phyloP scores from a whole-genome alignment of 148 eudicot genomes.

The Pouteria glomerata region DNA sequence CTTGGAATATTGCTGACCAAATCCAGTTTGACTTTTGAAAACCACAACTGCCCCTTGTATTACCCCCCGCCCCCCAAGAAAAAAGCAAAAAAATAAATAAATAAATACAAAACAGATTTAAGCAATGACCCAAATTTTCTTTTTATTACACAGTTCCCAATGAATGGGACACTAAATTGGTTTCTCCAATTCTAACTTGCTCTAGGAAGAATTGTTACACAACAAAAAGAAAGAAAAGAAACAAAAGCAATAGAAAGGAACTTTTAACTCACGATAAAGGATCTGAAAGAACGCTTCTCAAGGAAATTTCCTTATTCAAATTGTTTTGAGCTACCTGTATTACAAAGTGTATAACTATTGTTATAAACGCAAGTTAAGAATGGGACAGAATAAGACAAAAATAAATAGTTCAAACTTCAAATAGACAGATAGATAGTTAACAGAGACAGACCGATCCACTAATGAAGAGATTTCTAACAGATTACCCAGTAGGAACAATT shows the following conservation, averaged over 20 bases:
- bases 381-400: background rate
- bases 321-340: conserved; percentile 51
- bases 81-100: background rate
- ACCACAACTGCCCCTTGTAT: too few relatives aligned
- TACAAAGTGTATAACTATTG: conserved; percentile 17
- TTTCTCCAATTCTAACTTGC: background rate
- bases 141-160: background rate
- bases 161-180: too few relatives aligned
- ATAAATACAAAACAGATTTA: background rate
- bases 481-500: background rate
- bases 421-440: background rate
- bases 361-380: background rate
- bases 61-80: too few relatives aligned
- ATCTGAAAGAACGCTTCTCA: conserved; percentile 85
- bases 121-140: background rate
- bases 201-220: background rate
- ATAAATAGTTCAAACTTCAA: background rate
- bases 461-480: background rate
- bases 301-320: conserved; percentile 52
- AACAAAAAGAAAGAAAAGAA: background rate
- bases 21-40: background rate
- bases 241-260: background rate
- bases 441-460: background rate
- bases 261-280: conserved; percentile 71
- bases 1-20: background rate